Evolutionary conservation across 1,139 yeast species (phyloP).

Genomic region (Wickerhamiella pararugosa): DNA sequence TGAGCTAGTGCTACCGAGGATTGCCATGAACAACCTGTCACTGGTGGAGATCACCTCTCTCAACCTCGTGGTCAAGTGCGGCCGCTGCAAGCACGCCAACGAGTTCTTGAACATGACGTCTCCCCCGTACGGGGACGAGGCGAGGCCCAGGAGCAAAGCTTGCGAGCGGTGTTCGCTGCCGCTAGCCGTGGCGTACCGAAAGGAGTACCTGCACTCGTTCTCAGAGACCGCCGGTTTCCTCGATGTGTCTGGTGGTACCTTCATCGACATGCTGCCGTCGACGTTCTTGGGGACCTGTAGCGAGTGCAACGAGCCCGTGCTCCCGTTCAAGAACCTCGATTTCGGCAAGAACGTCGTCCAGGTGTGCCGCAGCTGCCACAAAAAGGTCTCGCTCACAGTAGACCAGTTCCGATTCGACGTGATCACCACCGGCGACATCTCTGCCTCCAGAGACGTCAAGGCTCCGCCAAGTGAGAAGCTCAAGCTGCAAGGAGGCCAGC

Average conservation of each 20-base stretch:
- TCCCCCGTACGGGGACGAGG: constrained; percentile 25
- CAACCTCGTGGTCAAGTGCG: constrained; percentile 25
- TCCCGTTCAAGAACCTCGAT: constrained; percentile 23
- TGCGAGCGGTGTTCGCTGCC: constrained; percentile 26
- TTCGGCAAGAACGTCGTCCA: constrained; percentile 22
- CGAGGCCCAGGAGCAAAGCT: constrained; percentile 22
- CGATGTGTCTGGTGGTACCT: constrained; percentile 26
- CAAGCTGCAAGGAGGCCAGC: constrained; percentile 26
- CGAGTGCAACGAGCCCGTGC: constrained; percentile 20
- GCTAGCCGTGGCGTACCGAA: constrained; percentile 25
- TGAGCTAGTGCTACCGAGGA: constrained; percentile 22
- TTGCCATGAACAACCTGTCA: constrained; percentile 23
- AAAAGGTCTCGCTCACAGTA: constrained; percentile 22
- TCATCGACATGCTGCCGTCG: constrained; percentile 25
- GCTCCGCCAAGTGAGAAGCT: constrained; percentile 19
- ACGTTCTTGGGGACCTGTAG: constrained; percentile 27
- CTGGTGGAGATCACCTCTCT: constrained; percentile 25
- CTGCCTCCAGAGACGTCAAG: constrained; percentile 11
- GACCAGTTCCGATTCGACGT: constrained; percentile 23
- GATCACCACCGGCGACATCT: constrained; percentile 20
- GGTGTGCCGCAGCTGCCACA: constrained; percentile 27
- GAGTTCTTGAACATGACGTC: constrained; percentile 24
- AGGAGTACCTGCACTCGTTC: constrained; percentile 23
- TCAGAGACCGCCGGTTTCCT: constrained; percentile 24
- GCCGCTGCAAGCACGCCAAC: constrained; percentile 25